Evolutionary conservation across 352 stramenopile genomes (phyloP).

Genomic region (Elongisporangium senticosum): DNA sequence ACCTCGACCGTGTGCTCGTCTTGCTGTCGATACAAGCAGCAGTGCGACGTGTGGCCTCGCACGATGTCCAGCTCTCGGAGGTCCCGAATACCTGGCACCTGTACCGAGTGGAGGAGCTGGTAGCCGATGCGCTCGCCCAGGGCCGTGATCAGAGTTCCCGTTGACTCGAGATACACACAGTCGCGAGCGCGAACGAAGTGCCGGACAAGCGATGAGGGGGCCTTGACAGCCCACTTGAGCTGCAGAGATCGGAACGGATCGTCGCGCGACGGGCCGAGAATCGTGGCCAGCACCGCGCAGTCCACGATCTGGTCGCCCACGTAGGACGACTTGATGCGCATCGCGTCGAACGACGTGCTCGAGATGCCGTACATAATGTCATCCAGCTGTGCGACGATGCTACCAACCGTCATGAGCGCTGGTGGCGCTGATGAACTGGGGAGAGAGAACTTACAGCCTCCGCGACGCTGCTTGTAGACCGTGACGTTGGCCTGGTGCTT

Average conservation of each 20-base stretch:
- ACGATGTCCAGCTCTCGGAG: neutral
- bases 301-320: conserved; percentile 24
- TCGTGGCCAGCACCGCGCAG: conserved; percentile 16
- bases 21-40: neutral
- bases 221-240: conserved; percentile 33
- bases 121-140: conserved; percentile 16
- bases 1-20: conserved; percentile 9
- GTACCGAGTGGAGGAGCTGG: conserved; percentile 15
- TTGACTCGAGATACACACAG: conserved; percentile 19
- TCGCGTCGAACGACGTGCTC: conserved; percentile 25
- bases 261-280: conserved; percentile 10
- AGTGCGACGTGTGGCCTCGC: neutral
- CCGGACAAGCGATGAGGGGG: conserved; percentile 9
- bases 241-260: conserved; percentile 19
- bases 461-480: conserved; percentile 27
- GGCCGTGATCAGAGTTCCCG: conserved; percentile 5
- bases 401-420: conserved; percentile 12
- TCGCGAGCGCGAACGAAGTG: conserved; percentile 14
- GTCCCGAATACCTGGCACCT: neutral
- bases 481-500: conserved; percentile 24
- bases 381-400: conserved; percentile 36
- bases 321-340: conserved; percentile 26
- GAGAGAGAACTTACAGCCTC: neutral
- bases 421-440: neutral
- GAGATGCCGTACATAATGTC: conserved; percentile 35